These are phyloP conservation scores for Pythium phragmiticola DNA, from an alignment of 352 stramenopile species.

Conservation along the genomic window DNA sequence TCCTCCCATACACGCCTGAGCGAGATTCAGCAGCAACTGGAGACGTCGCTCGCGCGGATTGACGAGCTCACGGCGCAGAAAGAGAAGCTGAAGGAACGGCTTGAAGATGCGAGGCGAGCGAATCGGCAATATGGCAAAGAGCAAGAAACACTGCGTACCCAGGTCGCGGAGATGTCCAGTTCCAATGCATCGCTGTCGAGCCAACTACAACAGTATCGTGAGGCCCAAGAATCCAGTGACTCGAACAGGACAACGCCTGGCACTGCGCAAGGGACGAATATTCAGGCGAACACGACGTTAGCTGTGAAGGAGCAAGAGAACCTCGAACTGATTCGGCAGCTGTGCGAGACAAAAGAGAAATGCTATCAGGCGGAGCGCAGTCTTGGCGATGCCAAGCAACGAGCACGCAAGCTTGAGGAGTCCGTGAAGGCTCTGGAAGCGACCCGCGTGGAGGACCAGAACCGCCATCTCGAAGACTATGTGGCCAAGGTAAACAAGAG, in stretches of 20 bases:
- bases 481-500: conserved; percentile 24
- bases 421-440: conserved; percentile 3
- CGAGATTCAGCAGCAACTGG: conserved; percentile 16
- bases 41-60: conserved; percentile 22
- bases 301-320: conserved; percentile 44
- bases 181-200: conserved; percentile 25
- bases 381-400: conserved; percentile 15
- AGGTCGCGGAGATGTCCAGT: conserved; percentile 25
- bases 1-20: background rate
- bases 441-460: conserved; percentile 19
- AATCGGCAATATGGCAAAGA: conserved; percentile 28
- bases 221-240: background rate
- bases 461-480: conserved; percentile 14
- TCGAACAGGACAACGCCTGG: background rate
- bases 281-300: conserved; percentile 8
- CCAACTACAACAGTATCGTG: conserved; percentile 3
- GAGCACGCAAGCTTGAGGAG: background rate
- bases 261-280: too few relatives aligned
- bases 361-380: conserved; percentile 13
- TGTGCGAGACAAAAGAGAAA: conserved; percentile 40
- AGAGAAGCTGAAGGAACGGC: conserved; percentile 25
- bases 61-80: conserved; percentile 33
- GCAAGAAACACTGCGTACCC: conserved; percentile 21
- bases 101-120: conserved; percentile 28
- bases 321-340: conserved; percentile 39